Base-by-base conservation (phyloP, 495 filamentous ascomycete species). In the Aspergillus taichungensis region DNA sequence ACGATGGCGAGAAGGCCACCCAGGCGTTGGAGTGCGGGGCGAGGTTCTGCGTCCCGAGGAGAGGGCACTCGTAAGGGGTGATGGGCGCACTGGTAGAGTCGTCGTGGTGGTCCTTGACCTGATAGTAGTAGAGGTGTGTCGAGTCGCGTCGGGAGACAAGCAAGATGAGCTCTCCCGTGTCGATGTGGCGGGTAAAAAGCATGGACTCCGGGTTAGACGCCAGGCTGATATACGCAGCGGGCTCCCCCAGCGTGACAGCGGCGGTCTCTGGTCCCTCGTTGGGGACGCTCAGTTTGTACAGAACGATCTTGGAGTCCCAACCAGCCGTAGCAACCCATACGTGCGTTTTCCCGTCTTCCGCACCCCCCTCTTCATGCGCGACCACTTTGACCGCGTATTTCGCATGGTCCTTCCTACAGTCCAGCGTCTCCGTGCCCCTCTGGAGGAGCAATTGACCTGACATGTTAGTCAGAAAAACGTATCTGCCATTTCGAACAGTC, bases 1-100 rank as follows among this genome's bases (percentile, higher is more conserved):
- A 69, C 24, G 77, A 75, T 0, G 81, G 80, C 4, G 79, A 79
- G 51, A 84, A 85, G 5, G 76, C 64, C 11, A 78, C 57, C 79
- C 80, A 84, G 8, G 81, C 68, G 50, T 75, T 80, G n/a, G 77
- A 76, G 49, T 77, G 72, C 0, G 82, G 80, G 5, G 80, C 74
- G 2, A 86, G 67, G 47, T 83, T 84, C 46, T 83, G 79, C 12
- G 59, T 69, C 24, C 78, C 77, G 10, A 78, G 62, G 0, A 69
- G 55, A 13, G 49, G 50, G 28, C 75, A 69, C 43, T 55, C 54
- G 10, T 56, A 46, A 7, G 40, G 45, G 5, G 34, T 41, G n/a
- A 33, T 37, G 18, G 35, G 8, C 11, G 34, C n/a, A 5, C 37
- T 41, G 6, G 34, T 30, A 12, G 32, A 35, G 3, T 37, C 13